Evolutionary conservation across 352 stramenopile genomes (phyloP).

Genomic region (Lagenidium giganteum): DNA sequence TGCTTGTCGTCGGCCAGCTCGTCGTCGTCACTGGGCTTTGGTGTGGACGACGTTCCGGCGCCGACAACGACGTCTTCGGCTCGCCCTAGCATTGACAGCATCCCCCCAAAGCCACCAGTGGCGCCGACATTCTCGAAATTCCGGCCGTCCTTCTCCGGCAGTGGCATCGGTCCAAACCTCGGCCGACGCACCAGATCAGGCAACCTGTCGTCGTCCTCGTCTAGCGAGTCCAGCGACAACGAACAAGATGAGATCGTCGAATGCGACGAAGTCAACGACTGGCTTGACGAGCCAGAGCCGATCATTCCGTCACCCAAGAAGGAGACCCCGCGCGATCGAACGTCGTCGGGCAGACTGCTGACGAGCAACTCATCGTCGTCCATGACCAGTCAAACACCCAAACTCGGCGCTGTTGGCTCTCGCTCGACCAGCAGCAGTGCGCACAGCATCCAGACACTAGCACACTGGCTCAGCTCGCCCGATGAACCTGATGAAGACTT

Average conservation of each 20-base stretch:
- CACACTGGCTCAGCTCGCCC: slow-evolving; percentile 60
- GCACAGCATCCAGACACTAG: slow-evolving; percentile 53
- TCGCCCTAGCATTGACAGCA: too few relatives aligned
- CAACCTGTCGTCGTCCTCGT: too few relatives aligned
- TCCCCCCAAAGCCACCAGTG: too few relatives aligned
- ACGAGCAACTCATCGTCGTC: background rate
- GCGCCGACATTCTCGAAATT: too few relatives aligned
- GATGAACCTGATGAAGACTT: slow-evolving; percentile 64
- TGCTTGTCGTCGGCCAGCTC: too few relatives aligned
- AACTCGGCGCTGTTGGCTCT: slow-evolving; percentile 6
- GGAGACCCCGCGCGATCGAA: slow-evolving; percentile 23
- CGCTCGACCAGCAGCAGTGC: slow-evolving; percentile 41
- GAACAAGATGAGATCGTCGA: slow-evolving; percentile 35
- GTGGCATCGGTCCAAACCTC: too few relatives aligned
- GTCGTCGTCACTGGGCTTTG: too few relatives aligned
- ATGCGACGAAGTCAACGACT: slow-evolving; percentile 64
- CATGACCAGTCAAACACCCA: slow-evolving; percentile 6
- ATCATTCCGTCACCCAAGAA: slow-evolving; percentile 45
- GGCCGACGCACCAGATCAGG: too few relatives aligned
- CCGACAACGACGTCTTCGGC: too few relatives aligned
- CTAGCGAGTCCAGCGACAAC: too few relatives aligned
- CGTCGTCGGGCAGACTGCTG: background rate
- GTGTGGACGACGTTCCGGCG: too few relatives aligned
- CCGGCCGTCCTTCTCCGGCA: too few relatives aligned
- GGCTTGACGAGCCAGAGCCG: slow-evolving; percentile 70